phyloP scores from a whole-genome alignment of 192 early-diverging fungal species.

The Podila epicladia region DNA sequence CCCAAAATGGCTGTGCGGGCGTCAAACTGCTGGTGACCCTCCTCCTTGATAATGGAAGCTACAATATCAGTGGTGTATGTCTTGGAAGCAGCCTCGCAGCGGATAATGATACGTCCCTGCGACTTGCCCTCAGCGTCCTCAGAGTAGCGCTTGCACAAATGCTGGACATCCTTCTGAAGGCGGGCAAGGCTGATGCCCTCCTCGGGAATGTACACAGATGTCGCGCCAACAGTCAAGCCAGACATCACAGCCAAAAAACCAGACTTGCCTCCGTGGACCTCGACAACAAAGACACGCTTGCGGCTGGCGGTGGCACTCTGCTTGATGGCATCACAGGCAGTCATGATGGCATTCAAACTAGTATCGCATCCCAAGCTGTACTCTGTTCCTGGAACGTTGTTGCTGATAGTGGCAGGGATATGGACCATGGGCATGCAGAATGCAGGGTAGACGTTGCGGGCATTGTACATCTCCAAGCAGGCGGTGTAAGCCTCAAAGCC shows the following conservation, averaged over 20 bases:
- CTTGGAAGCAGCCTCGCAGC: slow-evolving; percentile 73
- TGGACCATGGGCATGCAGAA: slow-evolving; percentile 94
- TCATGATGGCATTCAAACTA: slow-evolving; percentile 93
- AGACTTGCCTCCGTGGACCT: slow-evolving; percentile 96
- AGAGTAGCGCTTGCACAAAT: slow-evolving; percentile 80
- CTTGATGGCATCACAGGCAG: slow-evolving; percentile 90
- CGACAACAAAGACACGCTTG: slow-evolving; percentile 95
- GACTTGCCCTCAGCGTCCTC: slow-evolving; percentile 75
- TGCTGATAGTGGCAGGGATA: slow-evolving; percentile 95
- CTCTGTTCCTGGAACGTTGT: slow-evolving; percentile 98
- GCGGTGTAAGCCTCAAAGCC: slow-evolving; percentile 96
- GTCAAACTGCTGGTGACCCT: slow-evolving; percentile 90
- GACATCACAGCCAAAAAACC: slow-evolving; percentile 92
- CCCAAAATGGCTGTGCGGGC: slow-evolving; percentile 91
- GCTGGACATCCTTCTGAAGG: slow-evolving; percentile 87
- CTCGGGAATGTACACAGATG: slow-evolving; percentile 94
- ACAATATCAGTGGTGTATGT: slow-evolving; percentile 94
- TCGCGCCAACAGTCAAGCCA: slow-evolving; percentile 89
- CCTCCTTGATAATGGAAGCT: slow-evolving; percentile 84
- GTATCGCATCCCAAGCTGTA: slow-evolving; percentile 96
- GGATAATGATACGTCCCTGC: slow-evolving; percentile 91
- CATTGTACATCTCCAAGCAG: slow-evolving; percentile 74
- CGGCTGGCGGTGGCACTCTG: slow-evolving; percentile 91
- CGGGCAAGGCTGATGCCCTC: slow-evolving; percentile 81
- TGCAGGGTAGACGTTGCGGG: slow-evolving; percentile 85